A percentile compares a stretch with the other conserved stretches of the same genome.
Conservation (phyloP, 768 basidiomycete species). For the Glaciozyma antarctica region DNA sequence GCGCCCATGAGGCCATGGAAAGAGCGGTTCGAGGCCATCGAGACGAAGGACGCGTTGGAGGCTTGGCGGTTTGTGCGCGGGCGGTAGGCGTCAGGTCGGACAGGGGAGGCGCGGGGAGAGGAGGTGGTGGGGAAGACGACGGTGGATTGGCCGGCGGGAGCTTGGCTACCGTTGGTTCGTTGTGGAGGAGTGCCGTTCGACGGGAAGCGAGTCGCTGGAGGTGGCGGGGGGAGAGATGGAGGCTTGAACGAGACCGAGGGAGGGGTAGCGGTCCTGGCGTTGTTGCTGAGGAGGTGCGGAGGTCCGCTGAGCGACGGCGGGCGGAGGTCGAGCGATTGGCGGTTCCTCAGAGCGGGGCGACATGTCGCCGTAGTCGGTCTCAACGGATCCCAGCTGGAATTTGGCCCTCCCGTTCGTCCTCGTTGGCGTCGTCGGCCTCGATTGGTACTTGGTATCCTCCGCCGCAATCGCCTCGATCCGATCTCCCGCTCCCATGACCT, state of each 20-base stretch:
- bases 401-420: neutral
- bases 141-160: neutral
- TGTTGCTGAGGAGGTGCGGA: neutral
- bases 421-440: neutral
- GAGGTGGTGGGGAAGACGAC: neutral
- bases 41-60: slow-evolving; percentile 25
- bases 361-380: too few species aligned
- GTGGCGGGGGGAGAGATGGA: too few species aligned
- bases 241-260: too few species aligned
- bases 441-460: neutral
- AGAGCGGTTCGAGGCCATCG: slow-evolving; percentile 18
- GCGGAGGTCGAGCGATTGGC: neutral
- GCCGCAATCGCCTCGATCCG: neutral
- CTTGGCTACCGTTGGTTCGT: neutral
- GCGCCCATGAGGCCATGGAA: slow-evolving; percentile 4
- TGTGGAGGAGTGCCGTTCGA: neutral
- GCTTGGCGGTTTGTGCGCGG: slow-evolving; percentile 15
- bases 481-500: slow-evolving; percentile 1
- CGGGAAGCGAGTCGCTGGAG: neutral
- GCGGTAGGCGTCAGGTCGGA: neutral
- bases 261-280: neutral
- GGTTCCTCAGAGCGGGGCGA: too few species aligned
- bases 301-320: neutral
- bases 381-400: too few species aligned
- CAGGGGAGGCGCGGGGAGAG: neutral